Conservation (phyloP, 1,139 yeast genomes). For the Blastobotrys persicus region DNA sequence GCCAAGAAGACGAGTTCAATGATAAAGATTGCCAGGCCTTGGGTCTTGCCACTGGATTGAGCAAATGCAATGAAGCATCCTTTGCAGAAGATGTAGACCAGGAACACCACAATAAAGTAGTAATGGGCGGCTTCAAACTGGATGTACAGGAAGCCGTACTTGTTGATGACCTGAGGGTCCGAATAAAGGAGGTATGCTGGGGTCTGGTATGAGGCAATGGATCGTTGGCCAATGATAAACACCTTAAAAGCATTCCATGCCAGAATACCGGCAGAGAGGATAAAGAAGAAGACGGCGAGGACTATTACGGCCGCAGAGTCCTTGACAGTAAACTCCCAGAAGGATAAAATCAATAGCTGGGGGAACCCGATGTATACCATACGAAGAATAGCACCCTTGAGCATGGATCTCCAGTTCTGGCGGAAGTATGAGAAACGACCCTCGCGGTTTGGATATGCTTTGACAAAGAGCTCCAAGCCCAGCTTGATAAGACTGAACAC, state of each 20-base stretch:
- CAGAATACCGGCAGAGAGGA: constrained; percentile 56
- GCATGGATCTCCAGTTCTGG: constrained; percentile 68
- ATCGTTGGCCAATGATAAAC: constrained; percentile 63
- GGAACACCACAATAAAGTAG: constrained; percentile 67
- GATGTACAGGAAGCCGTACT: constrained; percentile 87
- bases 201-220: constrained; percentile 70
- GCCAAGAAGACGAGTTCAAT: constrained; percentile 70
- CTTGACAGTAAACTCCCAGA: constrained; percentile 84
- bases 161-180: constrained; percentile 71
- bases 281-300: constrained; percentile 69
- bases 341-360: constrained; percentile 70
- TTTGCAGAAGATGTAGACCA: constrained; percentile 66
- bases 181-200: constrained; percentile 90
- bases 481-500: constrained; percentile 28
- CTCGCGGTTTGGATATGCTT: constrained; percentile 17
- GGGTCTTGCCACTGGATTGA: constrained; percentile 75
- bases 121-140: constrained; percentile 83
- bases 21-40: constrained; percentile 72
- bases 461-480: constrained; percentile 20
- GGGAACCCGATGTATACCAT: constrained; percentile 57
- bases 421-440: constrained; percentile 55
- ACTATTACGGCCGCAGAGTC: constrained; percentile 87
- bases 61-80: constrained; percentile 83
- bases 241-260: constrained; percentile 74
- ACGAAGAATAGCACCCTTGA: constrained; percentile 86